A percentile compares a stretch with the other conserved stretches of the same genome.
phyloP scores from a whole-genome alignment of 2,329 filamentous ascomycete genomes.

The Sarocladiaceae sp. region DNA sequence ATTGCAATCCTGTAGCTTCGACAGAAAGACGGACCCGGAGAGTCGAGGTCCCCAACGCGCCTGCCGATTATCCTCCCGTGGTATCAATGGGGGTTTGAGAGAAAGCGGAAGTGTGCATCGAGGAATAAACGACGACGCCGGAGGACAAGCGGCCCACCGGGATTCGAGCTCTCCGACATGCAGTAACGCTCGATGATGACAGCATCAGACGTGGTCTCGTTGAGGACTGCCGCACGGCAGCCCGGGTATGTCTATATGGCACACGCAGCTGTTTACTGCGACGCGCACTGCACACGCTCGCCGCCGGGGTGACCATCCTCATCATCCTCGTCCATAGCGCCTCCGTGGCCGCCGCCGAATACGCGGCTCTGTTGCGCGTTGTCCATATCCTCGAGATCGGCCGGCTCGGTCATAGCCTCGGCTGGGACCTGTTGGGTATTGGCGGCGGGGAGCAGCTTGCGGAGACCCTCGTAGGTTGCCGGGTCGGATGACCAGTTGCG shows the following conservation, averaged over 20 bases:
- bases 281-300: conserved; percentile 81
- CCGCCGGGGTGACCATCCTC: conserved; percentile 67
- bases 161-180: not conserved
- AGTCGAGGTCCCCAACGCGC: too few species aligned
- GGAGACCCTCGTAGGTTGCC: conserved; percentile 70
- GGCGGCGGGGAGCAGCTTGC: conserved; percentile 74
- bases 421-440: conserved; percentile 54
- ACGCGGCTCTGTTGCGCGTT: conserved; percentile 57
- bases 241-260: conserved; percentile 12
- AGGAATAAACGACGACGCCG: too few species aligned
- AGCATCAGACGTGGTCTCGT: conserved; percentile 13
- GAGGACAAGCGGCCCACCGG: too few species aligned
- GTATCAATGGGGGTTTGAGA: too few species aligned
- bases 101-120: too few species aligned
- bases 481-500: conserved; percentile 62
- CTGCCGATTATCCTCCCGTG: too few species aligned
- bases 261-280: conserved; percentile 56
- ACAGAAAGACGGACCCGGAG: too few species aligned
- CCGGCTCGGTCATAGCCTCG: conserved; percentile 89
- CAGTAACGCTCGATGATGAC: not conserved
- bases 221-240: not conserved
- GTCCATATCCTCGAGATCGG: conserved; percentile 79
- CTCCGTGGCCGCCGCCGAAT: conserved; percentile 49
- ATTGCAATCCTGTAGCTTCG: too few species aligned
- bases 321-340: conserved; percentile 64